Evolutionary conservation across 805 yeast species (phyloP), one percentile per base, ranked within the genome.

Genomic region (Nakazawaea siamensis): DNA sequence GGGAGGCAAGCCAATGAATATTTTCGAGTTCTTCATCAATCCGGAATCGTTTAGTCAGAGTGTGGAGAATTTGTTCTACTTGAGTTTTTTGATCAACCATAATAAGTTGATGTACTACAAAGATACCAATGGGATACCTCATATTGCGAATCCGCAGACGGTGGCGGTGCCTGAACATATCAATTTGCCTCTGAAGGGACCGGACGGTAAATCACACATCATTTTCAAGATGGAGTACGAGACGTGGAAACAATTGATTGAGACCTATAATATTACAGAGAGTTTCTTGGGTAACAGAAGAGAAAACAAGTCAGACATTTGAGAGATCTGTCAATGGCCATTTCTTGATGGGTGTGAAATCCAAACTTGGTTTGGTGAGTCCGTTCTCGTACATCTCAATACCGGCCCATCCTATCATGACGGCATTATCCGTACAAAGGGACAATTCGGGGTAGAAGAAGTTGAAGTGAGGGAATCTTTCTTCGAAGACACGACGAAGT

Each of bases 351-450:
- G 95, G 94, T n/a, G 68, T 48, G 3, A 76, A 70, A 9, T 58
- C 66, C 27, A 82, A 47, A 5, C 66, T 69, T 0, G 87, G 71
- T 10, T 66, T 59, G 15, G 55, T 27, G 14, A 57, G 52, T 5
- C 70, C 67, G 13, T 52, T 45, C 51, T 87, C 95, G 50, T 61
- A 80, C 14, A 88, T 57, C 52, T 90, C 96, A 7, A 90, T 84
- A 0, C 97, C 98, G 0, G 97, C 95, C 77, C 94, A 85, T 1
- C 96, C 98, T 34, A 92, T 92, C 98, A 92, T 92, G 2, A 86
- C 73, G 0, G 97, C 95, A 54, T 92, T 92, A 50, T 92, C 98
- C 0, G 97, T 86, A 51, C 98, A 92, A 40, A 87, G 60, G 2
- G 66, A 57, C 2, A 76, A 61, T 15, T 73, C 76, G 0, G 97